Evolutionary conservation across 1,284 basidiomycete species (phyloP).

Genomic region (Rhodotorula mucilaginosa): DNA sequence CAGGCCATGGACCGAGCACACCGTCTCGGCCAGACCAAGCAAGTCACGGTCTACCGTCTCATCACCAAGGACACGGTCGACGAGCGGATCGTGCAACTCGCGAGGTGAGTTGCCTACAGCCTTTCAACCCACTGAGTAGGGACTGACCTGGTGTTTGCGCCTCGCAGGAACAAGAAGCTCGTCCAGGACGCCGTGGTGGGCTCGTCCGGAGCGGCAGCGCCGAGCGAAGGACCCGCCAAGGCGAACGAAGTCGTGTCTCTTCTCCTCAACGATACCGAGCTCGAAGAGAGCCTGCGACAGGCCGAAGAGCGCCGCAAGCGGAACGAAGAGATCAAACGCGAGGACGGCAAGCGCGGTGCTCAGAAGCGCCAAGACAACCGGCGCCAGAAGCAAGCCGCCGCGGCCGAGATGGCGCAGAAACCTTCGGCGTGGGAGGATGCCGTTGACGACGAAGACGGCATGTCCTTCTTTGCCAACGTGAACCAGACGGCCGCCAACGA

Average conservation of each 20-base stretch:
- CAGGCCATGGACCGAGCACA: slow-evolving; percentile 99
- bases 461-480: slow-evolving; percentile 38
- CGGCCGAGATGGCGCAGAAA: slow-evolving; percentile 13
- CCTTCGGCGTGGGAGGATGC: slow-evolving; percentile 15
- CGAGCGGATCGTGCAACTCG: slow-evolving; percentile 93
- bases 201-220: slow-evolving; percentile 57
- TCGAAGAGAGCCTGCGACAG: slow-evolving; percentile 40
- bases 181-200: slow-evolving; percentile 99
- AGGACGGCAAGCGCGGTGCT: slow-evolving; percentile 32
- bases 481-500: slow-evolving; percentile 25
- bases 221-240: slow-evolving; percentile 64
- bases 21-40: slow-evolving; percentile 95
- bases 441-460: slow-evolving; percentile 38
- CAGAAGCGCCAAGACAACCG: slow-evolving; percentile 28
- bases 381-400: slow-evolving; percentile 15
- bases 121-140: not conserved
- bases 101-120: slow-evolving; percentile 53
- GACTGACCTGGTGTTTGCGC: slow-evolving; percentile 1
- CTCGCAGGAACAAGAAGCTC: slow-evolving; percentile 53
- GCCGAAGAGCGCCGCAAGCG: slow-evolving; percentile 51
- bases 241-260: slow-evolving; percentile 96
- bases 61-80: slow-evolving; percentile 98
- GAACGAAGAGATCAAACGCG: slow-evolving; percentile 46
- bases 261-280: slow-evolving; percentile 85
- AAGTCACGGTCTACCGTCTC: slow-evolving; percentile 97